These are phyloP conservation scores for Podospora pseudoanserina DNA, from an alignment of 495 filamentous ascomycete species.

Conservation along the genomic window DNA sequence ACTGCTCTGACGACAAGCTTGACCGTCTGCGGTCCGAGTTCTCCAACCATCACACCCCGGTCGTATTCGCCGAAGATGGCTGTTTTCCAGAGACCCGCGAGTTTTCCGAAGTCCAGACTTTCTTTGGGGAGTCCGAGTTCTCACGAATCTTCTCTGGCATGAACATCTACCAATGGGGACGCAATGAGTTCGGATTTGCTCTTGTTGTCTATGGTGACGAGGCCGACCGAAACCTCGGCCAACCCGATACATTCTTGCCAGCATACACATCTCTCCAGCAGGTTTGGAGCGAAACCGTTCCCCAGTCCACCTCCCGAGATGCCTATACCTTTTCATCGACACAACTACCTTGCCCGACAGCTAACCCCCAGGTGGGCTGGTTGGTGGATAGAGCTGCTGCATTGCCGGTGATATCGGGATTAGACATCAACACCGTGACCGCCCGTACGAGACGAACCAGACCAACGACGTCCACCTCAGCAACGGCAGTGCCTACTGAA, in stretches of 20 bases:
- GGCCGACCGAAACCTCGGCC: not conserved
- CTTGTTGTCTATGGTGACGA: conserved; percentile 41
- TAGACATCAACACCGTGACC: conserved; percentile 11
- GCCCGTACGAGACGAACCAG: not conserved
- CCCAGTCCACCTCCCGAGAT: not conserved
- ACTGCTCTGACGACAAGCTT: conserved; percentile 65
- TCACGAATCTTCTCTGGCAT: conserved; percentile 60
- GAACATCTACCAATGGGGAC: conserved; percentile 74
- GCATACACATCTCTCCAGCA: not conserved
- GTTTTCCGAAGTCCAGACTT: conserved; percentile 1
- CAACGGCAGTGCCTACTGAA: not conserved
- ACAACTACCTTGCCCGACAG: conserved; percentile 8
- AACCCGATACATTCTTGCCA: not conserved
- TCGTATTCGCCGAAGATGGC: conserved; percentile 74
- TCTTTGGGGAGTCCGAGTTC: not conserved
- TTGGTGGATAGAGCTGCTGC: conserved; percentile 4
- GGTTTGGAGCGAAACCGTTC: not conserved
- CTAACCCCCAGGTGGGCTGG: conserved; percentile 5
- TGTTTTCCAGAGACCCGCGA: conserved; percentile 39
- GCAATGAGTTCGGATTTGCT: conserved; percentile 67
- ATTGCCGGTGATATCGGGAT: conserved; percentile 12
- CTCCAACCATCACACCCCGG: conserved; percentile 56
- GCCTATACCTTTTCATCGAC: not conserved
- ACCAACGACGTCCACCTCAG: not conserved
- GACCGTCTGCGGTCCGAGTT: conserved; percentile 50